A percentile compares a stretch with the other conserved stretches of the same genome.
phyloP scores from a whole-genome alignment of 140 eudicot species.

The Ambrosia hybrid region DNA sequence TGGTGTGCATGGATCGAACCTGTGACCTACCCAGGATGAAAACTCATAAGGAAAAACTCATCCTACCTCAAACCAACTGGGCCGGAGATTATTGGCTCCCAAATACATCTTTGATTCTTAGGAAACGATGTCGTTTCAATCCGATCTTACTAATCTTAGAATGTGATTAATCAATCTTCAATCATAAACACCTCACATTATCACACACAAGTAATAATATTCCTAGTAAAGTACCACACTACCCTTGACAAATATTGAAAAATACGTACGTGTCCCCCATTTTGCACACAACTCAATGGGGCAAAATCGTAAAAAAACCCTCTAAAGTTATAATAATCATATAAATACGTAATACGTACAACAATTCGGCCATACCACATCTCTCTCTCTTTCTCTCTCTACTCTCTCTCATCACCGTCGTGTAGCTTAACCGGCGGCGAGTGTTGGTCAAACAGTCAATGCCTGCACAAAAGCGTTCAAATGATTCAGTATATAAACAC shows the following conservation, averaged over 20 bases:
- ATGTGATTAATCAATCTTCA: background rate
- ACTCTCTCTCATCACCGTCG: slow-evolving; percentile 18
- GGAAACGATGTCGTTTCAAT: no score
- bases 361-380: slow-evolving; percentile 28
- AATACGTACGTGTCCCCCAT: slow-evolving; percentile 16
- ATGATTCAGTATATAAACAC: slow-evolving; percentile 29
- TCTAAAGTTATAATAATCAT: slow-evolving; percentile 1
- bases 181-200: background rate
- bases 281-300: slow-evolving; percentile 15
- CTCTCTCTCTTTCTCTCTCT: slow-evolving; percentile 20
- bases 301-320: slow-evolving; percentile 5
- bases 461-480: slow-evolving; percentile 55
- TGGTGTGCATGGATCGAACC: no score
- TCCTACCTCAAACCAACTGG: no score
- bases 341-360: slow-evolving; percentile 7
- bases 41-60: no score
- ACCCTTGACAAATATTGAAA: slow-evolving; percentile 11
- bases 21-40: no score
- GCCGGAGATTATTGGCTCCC: no score
- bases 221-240: background rate
- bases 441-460: slow-evolving; percentile 26
- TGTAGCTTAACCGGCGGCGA: slow-evolving; percentile 28
- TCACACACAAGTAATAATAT: background rate
- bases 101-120: no score
- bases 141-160: background rate